Conservation (phyloP, 352 stramenopile genomes). For the Phytophthora citrophthora region DNA sequence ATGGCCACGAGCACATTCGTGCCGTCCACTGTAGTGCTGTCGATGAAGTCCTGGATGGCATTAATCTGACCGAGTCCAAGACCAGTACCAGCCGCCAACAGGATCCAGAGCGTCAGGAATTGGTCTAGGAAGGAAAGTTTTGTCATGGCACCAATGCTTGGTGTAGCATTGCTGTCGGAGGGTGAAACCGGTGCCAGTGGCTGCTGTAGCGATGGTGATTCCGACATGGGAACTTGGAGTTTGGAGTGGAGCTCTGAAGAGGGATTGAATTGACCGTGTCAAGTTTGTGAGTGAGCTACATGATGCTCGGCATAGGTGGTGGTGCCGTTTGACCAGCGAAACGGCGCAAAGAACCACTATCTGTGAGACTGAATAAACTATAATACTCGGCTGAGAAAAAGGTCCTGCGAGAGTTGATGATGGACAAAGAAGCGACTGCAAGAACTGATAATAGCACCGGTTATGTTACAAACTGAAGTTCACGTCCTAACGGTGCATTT, state of each 20-base stretch:
- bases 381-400: not conserved
- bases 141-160: not conserved
- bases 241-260: not conserved
- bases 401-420: not conserved
- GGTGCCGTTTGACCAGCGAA: constrained; percentile 3
- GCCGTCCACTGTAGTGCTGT: constrained; percentile 48
- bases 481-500: no score
- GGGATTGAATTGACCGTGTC: not conserved
- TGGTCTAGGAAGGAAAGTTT: constrained; percentile 47
- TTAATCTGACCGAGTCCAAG: constrained; percentile 44
- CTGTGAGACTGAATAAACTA: not conserved
- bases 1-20: constrained; percentile 61
- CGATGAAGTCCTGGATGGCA: constrained; percentile 46
- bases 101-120: constrained; percentile 61
- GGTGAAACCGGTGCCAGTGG: not conserved
- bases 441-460: not conserved
- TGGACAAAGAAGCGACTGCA: not conserved
- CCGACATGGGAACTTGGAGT: not conserved
- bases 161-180: not conserved
- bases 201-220: constrained; percentile 7
- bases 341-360: constrained; percentile 3
- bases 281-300: constrained; percentile 1
- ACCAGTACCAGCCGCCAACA: constrained; percentile 39
- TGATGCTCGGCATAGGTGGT: not conserved
- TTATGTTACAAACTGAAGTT: no score